A percentile compares a stretch with the other conserved stretches of the same genome.
phyloP scores from a whole-genome alignment of 192 early-diverging fungal species.

The Podila minutissima region DNA sequence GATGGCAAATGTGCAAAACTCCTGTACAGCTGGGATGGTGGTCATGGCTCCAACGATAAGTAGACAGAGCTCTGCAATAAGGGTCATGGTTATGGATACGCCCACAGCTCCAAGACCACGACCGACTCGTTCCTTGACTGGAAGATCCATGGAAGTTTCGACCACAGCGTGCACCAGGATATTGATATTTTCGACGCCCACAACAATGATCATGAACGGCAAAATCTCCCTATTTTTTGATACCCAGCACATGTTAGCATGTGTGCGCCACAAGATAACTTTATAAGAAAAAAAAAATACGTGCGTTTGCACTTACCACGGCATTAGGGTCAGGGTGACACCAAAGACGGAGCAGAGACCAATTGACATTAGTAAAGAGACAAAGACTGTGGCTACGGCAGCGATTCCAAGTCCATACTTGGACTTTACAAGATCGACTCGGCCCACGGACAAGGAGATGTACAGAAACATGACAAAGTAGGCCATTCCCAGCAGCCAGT shows the following conservation, averaged over 20 bases:
- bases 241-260: background rate
- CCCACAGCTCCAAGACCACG: conserved; percentile 74
- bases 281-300: background rate
- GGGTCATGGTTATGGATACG: conserved; percentile 66
- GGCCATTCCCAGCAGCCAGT: conserved; percentile 58
- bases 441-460: conserved; percentile 72
- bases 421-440: conserved; percentile 79
- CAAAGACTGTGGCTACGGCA: conserved; percentile 72
- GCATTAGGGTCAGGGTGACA: conserved; percentile 63
- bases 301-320: conserved; percentile 58
- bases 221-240: conserved; percentile 65
- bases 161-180: conserved; percentile 79
- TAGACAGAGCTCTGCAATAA: conserved; percentile 65
- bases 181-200: conserved; percentile 83
- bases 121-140: conserved; percentile 78
- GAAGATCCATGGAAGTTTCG: conserved; percentile 72
- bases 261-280: background rate
- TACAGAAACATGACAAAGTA: conserved; percentile 75
- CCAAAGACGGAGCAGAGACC: conserved; percentile 72
- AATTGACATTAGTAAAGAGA: conserved; percentile 69
- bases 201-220: conserved; percentile 74
- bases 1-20: conserved; percentile 78
- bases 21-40: conserved; percentile 69
- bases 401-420: conserved; percentile 77
- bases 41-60: conserved; percentile 67